Base-by-base conservation (phyloP, 2,329 filamentous ascomycete species). In the Diplocarpon rosae region DNA sequence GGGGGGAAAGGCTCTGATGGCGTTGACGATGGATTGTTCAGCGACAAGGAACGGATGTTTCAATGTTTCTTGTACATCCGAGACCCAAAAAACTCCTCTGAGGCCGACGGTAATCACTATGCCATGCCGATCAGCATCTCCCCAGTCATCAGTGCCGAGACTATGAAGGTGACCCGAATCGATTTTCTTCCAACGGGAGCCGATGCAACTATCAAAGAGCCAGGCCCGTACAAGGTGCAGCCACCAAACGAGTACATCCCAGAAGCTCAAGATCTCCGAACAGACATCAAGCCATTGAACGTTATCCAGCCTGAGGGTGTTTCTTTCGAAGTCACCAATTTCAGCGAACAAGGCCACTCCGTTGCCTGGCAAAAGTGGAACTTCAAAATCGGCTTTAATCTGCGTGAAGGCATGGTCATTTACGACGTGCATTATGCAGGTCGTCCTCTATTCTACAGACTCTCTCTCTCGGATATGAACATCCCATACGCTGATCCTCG, bases 1-100 rank as follows among this genome's bases (percentile, higher is more conserved):
- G 20, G 20, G 20, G 11, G 12, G 3, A 17, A 47, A 73, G 70
- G 71, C 3, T 69, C 71, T 5, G 72, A 75, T 49, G 72, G 72
- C 17, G 46, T 71, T 49, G 64, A 71, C 30, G 68, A 73, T 7
- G 66, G 60, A 5, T 57, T 66, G 13, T 68, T 69, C 49, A 67
- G 59, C 45, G 70, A 63, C 47, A 60, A 63, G 15, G 63, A 64
- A 51, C 63, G 71, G 36, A 60, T 75, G 53, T 80, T 72, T 57
- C 78, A 83, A 58, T 78, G 75, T 61, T 83, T 80, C 62, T 61
- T 83, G 43, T 84, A 84, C 62, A 70, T 82, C 62, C 67, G 76
- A 16, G 78, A 81, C 51, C 76, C 78, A 2, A 63, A 66, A 27
- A 79, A 83, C 56, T 55, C 73, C 0, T 58, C 64, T 6, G 75